Conservation (phyloP, 176 grass and related monocot genomes). For the Leersia perrieri region DNA sequence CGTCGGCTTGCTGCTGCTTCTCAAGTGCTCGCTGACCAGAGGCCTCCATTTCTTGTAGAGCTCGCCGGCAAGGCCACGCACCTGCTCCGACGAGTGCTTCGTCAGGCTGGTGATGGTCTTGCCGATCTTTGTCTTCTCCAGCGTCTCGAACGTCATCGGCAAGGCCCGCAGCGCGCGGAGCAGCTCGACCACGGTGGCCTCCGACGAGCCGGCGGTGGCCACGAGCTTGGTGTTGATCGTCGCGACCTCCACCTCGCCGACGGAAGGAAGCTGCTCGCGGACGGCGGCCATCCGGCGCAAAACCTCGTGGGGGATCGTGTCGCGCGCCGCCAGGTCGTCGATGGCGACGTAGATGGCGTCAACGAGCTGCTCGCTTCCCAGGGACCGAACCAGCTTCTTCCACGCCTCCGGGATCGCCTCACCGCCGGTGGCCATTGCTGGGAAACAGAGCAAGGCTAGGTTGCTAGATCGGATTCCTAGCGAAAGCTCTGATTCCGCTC, state of each 20-base stretch:
- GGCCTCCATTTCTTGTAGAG: neutral
- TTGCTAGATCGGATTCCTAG: neutral
- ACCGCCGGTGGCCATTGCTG: neutral
- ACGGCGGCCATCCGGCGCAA: neutral
- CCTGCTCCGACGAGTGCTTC: conserved; percentile 10
- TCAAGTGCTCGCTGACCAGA: neutral
- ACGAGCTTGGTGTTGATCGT: neutral
- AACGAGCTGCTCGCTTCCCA: neutral
- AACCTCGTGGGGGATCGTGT: neutral
- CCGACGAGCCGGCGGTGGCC: neutral
- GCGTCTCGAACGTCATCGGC: conserved; percentile 14
- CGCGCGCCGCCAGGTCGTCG: neutral
- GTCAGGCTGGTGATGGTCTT: neutral
- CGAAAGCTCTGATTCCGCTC: neutral
- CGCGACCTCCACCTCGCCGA: neutral
- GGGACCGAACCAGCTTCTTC: neutral
- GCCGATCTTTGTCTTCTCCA: conserved; percentile 20
- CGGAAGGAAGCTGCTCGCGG: no score
- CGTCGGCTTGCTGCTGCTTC: neutral
- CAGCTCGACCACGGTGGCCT: neutral
- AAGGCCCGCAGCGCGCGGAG: conserved; percentile 26
- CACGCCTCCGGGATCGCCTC: neutral
- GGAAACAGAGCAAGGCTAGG: neutral
- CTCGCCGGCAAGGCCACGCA: neutral
- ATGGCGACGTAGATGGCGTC: neutral